Evolutionary conservation across 2,329 filamentous ascomycete genomes (phyloP).

Genomic region (Colletotrichum camelliae): DNA sequence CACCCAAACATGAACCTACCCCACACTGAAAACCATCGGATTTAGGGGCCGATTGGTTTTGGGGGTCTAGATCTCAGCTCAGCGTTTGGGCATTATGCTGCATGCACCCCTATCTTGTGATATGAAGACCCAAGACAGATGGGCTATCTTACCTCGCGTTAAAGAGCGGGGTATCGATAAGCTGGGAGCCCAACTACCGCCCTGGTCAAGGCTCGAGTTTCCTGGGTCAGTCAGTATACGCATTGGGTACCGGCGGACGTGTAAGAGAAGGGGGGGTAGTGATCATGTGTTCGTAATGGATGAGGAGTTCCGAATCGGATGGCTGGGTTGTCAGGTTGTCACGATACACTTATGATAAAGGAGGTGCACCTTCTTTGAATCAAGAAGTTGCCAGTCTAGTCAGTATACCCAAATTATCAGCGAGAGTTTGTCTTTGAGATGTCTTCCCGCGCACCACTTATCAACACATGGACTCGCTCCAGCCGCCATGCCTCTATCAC

Average conservation of each 20-base stretch:
- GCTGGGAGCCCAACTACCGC: not conserved
- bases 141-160: constrained; percentile 7
- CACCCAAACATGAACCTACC: not conserved
- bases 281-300: not conserved
- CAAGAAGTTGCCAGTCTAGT: not conserved
- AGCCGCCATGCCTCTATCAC: not conserved
- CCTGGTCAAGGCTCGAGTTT: constrained; percentile 1
- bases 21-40: constrained; percentile 1
- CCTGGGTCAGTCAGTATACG: not conserved
- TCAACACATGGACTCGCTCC: not conserved
- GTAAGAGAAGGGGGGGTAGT: not conserved
- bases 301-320: not conserved
- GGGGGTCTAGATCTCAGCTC: not conserved
- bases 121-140: not conserved
- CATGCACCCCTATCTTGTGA: constrained; percentile 11
- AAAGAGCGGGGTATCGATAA: constrained; percentile 16
- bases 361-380: not conserved
- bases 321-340: not conserved
- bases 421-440: not conserved
- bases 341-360: not conserved
- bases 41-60: not conserved
- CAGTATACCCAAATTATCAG: not conserved
- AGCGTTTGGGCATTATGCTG: not conserved
- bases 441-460: not conserved
- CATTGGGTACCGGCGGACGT: not conserved